phyloP scores from a whole-genome alignment of 345 rosid species.

The Brassica napus region DNA sequence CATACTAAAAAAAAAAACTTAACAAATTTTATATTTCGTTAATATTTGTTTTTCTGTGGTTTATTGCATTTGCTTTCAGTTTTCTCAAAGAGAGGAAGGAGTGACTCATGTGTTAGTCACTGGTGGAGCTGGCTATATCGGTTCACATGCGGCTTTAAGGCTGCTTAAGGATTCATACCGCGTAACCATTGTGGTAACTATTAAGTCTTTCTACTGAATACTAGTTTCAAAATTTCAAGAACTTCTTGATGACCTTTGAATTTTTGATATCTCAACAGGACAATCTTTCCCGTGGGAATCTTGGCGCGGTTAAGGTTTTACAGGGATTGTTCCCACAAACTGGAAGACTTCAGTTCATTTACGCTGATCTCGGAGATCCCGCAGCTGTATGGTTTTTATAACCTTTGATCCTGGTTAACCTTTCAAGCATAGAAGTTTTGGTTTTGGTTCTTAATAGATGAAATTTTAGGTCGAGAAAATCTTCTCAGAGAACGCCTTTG shows the following conservation, averaged over 20 bases:
- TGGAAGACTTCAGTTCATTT: constrained; percentile 89
- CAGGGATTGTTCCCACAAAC: constrained; percentile 85
- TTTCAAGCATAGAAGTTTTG: neutral
- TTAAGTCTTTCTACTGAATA: constrained; percentile 1
- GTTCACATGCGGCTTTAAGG: constrained; percentile 87
- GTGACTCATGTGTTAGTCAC: constrained; percentile 89
- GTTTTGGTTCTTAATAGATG: constrained; percentile 23
- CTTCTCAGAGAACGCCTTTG: constrained; percentile 92
- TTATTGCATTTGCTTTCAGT: constrained; percentile 41
- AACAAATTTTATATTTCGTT: neutral
- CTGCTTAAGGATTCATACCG: constrained; percentile 76
- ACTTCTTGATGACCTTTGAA: neutral
- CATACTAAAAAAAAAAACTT: neutral
- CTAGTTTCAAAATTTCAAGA: neutral
- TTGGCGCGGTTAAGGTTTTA: constrained; percentile 81
- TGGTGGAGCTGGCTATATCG: constrained; percentile 96
- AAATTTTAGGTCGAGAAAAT: constrained; percentile 57
- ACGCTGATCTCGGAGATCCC: constrained; percentile 86
- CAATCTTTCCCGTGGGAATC: constrained; percentile 93
- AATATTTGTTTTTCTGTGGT: neutral
- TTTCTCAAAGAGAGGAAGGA: constrained; percentile 66
- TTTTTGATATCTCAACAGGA: constrained; percentile 53
- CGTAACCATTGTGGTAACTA: constrained; percentile 78
- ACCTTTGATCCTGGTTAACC: neutral
- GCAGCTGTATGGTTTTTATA: constrained; percentile 57